Conservation (phyloP, 2,329 filamentous ascomycete species). For the Colletotrichum navitas region DNA sequence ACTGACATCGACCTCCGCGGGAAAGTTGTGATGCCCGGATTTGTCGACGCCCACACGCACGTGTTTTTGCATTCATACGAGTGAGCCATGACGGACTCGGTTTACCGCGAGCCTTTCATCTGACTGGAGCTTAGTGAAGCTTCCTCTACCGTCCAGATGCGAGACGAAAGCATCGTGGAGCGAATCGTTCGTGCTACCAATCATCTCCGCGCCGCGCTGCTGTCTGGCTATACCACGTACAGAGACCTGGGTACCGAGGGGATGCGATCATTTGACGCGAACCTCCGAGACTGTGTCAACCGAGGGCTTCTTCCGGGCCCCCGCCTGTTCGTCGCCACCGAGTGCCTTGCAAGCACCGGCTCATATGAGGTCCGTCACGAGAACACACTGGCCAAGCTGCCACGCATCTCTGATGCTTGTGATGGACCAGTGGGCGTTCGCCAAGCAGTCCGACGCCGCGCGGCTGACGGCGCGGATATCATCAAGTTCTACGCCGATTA, state of each 20-base stretch:
- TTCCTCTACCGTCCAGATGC: slow-evolving; percentile 60
- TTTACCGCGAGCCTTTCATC: neutral
- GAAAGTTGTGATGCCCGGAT: slow-evolving; percentile 63
- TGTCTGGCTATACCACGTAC: slow-evolving; percentile 71
- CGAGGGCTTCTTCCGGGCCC: slow-evolving; percentile 67
- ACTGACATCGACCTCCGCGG: slow-evolving; percentile 67
- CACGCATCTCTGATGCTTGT: slow-evolving; percentile 55
- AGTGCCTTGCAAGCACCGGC: slow-evolving; percentile 62
- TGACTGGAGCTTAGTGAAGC: slow-evolving; percentile 31
- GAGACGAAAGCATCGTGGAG: slow-evolving; percentile 70
- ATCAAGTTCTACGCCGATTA: slow-evolving; percentile 67
- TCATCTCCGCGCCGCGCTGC: slow-evolving; percentile 63
- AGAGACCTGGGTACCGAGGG: slow-evolving; percentile 68
- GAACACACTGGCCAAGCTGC: slow-evolving; percentile 52
- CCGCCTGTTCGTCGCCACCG: slow-evolving; percentile 67
- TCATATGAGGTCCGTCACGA: slow-evolving; percentile 64
- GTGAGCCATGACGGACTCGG: slow-evolving; percentile 44
- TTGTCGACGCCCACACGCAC: slow-evolving; percentile 69
- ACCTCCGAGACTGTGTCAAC: slow-evolving; percentile 66
- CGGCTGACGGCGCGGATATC: slow-evolving; percentile 63
- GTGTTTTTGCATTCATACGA: slow-evolving; percentile 66
- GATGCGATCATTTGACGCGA: slow-evolving; percentile 62
- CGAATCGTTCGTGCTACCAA: slow-evolving; percentile 66
- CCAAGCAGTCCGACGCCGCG: slow-evolving; percentile 59
- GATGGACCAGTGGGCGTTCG: slow-evolving; percentile 62